phyloP scores from a whole-genome alignment of 768 basidiomycete species.

The Tulasnella sp. region DNA sequence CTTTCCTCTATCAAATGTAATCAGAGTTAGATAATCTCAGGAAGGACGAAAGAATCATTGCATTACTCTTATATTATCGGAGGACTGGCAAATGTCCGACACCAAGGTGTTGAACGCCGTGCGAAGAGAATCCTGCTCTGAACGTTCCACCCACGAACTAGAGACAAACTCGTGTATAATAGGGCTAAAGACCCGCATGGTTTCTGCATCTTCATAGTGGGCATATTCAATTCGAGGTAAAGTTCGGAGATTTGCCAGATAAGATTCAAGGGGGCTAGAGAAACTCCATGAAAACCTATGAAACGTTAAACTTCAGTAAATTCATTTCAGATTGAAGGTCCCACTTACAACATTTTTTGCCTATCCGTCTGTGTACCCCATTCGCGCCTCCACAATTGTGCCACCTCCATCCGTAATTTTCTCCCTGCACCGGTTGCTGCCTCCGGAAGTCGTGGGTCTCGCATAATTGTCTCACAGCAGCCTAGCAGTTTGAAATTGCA shows the following conservation, averaged over 20 bases:
- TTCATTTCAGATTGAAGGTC: not conserved
- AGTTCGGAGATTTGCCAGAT: not conserved
- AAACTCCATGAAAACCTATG: not conserved
- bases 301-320: too few relatives aligned
- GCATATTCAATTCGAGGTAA: not conserved
- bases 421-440: not conserved
- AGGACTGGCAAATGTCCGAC: too few relatives aligned
- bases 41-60: too few relatives aligned
- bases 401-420: not conserved
- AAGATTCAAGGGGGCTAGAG: not conserved
- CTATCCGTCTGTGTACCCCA: too few relatives aligned
- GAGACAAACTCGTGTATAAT: too few relatives aligned
- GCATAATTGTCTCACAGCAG: not conserved
- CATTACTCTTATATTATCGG: too few relatives aligned
- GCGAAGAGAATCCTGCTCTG: too few relatives aligned
- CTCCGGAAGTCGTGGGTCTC: not conserved
- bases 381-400: not conserved
- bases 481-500: not conserved
- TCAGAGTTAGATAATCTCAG: too few relatives aligned
- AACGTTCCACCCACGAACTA: too few relatives aligned
- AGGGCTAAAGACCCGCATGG: not conserved
- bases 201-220: not conserved
- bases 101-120: too few relatives aligned
- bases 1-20: too few relatives aligned
- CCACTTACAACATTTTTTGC: too few relatives aligned